Percentiles rank a stretch among this genome's conserved stretches.
These are phyloP conservation scores for Ceratobasidium theobromae DNA, from an alignment of 1,284 basidiomycete genomes.

Conservation along the genomic window DNA sequence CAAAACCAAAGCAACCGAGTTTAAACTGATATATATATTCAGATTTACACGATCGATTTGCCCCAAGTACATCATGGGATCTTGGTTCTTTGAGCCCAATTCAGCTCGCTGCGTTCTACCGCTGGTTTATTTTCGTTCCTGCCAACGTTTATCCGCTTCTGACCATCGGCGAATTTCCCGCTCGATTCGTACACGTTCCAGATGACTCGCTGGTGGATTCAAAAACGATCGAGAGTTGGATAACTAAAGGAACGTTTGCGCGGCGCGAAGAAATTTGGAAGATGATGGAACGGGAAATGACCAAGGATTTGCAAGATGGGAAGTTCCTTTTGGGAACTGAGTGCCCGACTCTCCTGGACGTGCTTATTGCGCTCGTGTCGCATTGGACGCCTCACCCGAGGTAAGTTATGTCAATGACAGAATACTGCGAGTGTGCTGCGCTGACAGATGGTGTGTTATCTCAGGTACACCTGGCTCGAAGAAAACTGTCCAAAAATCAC, in stretches of 20 bases:
- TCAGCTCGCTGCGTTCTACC: conserved; percentile 35
- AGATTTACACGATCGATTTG: conserved; percentile 35
- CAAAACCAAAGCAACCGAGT: background rate
- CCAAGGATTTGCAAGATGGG: conserved; percentile 8
- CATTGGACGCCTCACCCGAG: conserved; percentile 31
- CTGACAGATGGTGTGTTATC: background rate
- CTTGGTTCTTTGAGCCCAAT: conserved; percentile 9
- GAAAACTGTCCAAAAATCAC: conserved; percentile 32
- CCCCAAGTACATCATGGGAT: conserved; percentile 32
- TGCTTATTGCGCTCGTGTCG: conserved; percentile 28
- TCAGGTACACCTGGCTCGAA: conserved; percentile 30
- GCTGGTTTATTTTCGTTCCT: conserved; percentile 34
- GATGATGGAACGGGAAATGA: conserved; percentile 32
- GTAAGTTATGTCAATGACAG: background rate
- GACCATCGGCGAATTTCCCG: conserved; percentile 32
- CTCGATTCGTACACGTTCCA: conserved; percentile 31
- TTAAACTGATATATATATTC: background rate
- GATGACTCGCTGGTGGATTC: conserved; percentile 20
- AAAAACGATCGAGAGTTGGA: conserved; percentile 30
- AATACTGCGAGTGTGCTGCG: background rate
- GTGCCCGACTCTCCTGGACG: conserved; percentile 31
- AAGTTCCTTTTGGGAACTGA: conserved; percentile 32
- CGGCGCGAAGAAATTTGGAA: conserved; percentile 29
- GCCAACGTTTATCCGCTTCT: conserved; percentile 34
- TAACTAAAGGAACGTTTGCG: conserved; percentile 12